These are phyloP conservation scores for Clarireedia hainanense DNA, from an alignment of 2,329 filamentous ascomycete species.

Conservation along the genomic window DNA sequence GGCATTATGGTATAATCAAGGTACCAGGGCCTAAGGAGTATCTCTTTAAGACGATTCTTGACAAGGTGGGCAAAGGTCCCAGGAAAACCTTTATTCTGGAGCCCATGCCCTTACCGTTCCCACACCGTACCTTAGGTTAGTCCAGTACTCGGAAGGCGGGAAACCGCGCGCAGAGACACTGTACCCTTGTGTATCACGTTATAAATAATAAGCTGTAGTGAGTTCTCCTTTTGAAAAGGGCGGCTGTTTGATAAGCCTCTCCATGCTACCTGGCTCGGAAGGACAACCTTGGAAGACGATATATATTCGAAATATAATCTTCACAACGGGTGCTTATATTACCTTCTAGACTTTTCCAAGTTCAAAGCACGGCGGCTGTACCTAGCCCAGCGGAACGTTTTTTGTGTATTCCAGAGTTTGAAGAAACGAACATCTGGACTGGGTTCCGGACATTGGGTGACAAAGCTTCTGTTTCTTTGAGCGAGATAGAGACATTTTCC, in stretches of 20 bases:
- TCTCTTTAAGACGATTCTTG: constrained; percentile 1
- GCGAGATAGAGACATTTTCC: too few species aligned
- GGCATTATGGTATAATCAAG: constrained; percentile 10
- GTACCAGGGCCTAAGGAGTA: constrained; percentile 9
- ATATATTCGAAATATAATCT: too few species aligned
- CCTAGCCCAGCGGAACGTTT: too few species aligned
- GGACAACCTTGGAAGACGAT: too few species aligned
- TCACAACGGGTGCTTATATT: too few species aligned
- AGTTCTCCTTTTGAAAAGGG: constrained; percentile 4
- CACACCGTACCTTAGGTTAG: constrained; percentile 8
- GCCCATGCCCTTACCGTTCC: neutral
- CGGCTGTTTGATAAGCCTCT: neutral
- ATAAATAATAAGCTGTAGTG: constrained; percentile 11
- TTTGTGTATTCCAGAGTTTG: too few species aligned
- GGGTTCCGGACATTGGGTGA: too few species aligned
- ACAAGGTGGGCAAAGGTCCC: constrained; percentile 5
- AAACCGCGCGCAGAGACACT: constrained; percentile 14
- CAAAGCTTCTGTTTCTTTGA: too few species aligned
- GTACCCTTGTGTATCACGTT: constrained; percentile 22
- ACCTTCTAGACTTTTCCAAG: too few species aligned
- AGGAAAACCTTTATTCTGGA: constrained; percentile 12
- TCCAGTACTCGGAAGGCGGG: constrained; percentile 21
- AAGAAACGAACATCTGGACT: too few species aligned
- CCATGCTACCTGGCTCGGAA: too few species aligned
- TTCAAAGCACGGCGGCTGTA: too few species aligned